Base-by-base conservation (phyloP, 2,329 filamentous ascomycete genomes). In the Penicillium palitans region DNA sequence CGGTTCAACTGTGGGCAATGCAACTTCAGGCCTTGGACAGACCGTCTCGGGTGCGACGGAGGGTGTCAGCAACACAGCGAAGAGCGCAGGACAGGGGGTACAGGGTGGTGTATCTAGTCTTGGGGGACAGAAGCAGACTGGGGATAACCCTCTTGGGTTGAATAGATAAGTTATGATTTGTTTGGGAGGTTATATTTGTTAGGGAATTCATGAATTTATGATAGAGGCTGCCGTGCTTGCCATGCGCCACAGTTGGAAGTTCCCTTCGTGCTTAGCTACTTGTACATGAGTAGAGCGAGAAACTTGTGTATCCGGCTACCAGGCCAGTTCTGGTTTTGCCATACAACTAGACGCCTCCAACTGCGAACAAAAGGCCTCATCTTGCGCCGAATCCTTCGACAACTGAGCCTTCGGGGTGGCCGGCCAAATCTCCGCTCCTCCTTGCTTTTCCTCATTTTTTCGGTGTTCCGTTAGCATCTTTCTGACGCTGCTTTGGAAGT, bases 401-500 rank as follows among this genome's bases (percentile, higher is more conserved):
- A 53, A 55, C 6, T 29, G 39, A 2, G 29, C 33, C 0, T 42
- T 52, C 0, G 59, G 59, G 1, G 52, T 17, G 21, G 81, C 81
- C 0, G 82, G 82, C 81, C 81, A 83, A 45, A 84, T 81, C 69
- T 83, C 78, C 31, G 67, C 60, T 7, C 77, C 77, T 0, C 68
- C 74, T n/a, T 72, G 72, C 58, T 76, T 72, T 66, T 84, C 81
- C 46, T 74, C 72, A 58, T 75, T 70, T 35, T 58, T 53, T 53
- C 77, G 72, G 61, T 84, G 81, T 41, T 76, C 75, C 59, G 76
- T 76, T 24, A 84, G 69, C 37, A 78, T 66, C 41, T 80, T 75
- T 13, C 80, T 79, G 31, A 83, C 76, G 13, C 70, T 70, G 17
- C 78, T 76, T 72, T 85, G 81, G 74, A 84, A 84, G 71, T 79